Evolutionary conservation across 23 red algal species (phyloP).

Genomic region (Gracilaria gracilis): DNA sequence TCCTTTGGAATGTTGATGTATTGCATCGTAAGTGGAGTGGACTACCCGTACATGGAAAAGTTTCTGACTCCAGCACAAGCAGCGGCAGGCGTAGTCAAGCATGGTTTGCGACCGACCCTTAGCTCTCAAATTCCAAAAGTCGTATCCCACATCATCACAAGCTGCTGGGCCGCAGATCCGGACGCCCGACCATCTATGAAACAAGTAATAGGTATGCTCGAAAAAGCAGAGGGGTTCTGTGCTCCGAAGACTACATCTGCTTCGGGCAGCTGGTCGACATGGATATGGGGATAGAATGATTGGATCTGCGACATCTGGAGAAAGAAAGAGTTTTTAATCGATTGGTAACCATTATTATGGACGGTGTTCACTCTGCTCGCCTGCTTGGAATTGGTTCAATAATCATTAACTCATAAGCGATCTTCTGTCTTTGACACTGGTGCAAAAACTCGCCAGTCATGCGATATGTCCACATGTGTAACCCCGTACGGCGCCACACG

Average conservation of each 20-base stretch:
- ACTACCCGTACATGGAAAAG: conserved; percentile 61
- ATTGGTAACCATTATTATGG: not conserved
- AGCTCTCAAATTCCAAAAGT: not conserved
- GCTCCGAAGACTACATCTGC: not conserved
- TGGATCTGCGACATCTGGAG: not conserved
- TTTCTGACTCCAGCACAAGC: conserved; percentile 66
- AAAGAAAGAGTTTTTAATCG: not conserved
- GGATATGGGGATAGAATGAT: not conserved
- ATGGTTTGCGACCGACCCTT: conserved; percentile 41
- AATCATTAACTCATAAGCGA: no score
- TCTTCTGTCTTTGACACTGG: no score
- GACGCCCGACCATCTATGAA: conserved; percentile 43
- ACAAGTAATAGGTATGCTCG: conserved; percentile 30
- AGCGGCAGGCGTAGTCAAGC: conserved; percentile 46
- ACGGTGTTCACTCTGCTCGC: not conserved
- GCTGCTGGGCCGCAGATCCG: conserved; percentile 53
- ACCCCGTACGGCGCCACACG: no score
- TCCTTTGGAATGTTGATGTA: conserved; percentile 63
- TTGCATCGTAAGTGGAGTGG: conserved; percentile 39
- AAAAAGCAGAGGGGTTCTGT: conserved; percentile 1
- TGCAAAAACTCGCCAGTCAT: no score
- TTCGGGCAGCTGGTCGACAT: conserved; percentile 9
- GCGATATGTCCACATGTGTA: no score
- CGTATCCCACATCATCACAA: conserved; percentile 32
- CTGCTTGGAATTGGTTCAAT: no score